Percentiles rank a stretch among this genome's conserved stretches.
These are phyloP conservation scores for Solanum ossicruentum DNA, from an alignment of 257 asterid genomes.

Conservation along the genomic window DNA sequence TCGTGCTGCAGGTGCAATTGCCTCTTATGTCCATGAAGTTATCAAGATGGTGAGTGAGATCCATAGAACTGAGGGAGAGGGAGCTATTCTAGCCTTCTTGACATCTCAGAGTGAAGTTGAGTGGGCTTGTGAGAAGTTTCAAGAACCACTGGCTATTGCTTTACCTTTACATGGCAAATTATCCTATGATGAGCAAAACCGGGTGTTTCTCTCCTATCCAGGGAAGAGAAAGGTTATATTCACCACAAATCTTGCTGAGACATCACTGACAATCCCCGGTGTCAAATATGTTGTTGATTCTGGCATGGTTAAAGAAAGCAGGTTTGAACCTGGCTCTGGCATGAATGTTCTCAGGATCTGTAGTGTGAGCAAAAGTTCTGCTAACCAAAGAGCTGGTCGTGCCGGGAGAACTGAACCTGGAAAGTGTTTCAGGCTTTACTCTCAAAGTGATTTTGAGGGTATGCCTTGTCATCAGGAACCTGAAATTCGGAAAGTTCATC, in stretches of 20 bases:
- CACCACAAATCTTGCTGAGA: conserved; percentile 88
- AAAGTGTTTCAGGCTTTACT: conserved; percentile 68
- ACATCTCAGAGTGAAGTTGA: conserved; percentile 96
- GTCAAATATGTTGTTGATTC: conserved; percentile 86
- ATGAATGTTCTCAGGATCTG: conserved; percentile 71
- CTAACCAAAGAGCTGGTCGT: conserved; percentile 93
- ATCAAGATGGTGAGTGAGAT: conserved; percentile 49
- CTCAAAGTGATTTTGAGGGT: conserved; percentile 42
- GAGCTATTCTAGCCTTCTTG: conserved; percentile 88
- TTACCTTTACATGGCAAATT: conserved; percentile 91
- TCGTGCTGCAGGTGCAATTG: conserved; percentile 25
- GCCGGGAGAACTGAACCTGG: conserved; percentile 98
- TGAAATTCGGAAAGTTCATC: conserved; percentile 84
- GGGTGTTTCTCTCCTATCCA: conserved; percentile 46
- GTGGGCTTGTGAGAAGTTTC: conserved; percentile 85
- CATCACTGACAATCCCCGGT: conserved; percentile 92
- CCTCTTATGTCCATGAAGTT: conserved; percentile 56
- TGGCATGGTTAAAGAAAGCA: conserved; percentile 80
- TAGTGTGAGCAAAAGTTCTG: conserved; percentile 79
- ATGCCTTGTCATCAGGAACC: conserved; percentile 82
- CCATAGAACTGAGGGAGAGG: conserved; percentile 46
- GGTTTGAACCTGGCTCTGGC: conserved; percentile 74
- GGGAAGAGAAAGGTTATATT: conserved; percentile 78
- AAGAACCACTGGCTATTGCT: conserved; percentile 30
- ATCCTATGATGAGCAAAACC: conserved; percentile 59